Conservation (phyloP, 768 basidiomycete species). For the Phanerochaete carnosa region DNA sequence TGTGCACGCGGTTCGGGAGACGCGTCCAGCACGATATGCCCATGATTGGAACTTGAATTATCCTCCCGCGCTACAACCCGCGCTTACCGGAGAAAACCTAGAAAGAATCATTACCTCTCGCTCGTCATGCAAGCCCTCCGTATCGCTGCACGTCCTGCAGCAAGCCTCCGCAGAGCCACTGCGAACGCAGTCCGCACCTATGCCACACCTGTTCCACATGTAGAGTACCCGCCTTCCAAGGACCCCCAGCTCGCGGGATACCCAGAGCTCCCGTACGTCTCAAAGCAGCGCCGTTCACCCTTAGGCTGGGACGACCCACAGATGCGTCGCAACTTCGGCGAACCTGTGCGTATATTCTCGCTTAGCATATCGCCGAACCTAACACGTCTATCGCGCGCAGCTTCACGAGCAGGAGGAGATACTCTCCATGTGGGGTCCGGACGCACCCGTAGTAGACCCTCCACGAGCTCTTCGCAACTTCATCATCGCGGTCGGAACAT, state of each 20-base stretch:
- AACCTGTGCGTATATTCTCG: constrained; percentile 48
- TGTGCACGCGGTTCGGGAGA: neutral
- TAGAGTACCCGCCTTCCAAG: constrained; percentile 26
- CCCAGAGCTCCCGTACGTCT: constrained; percentile 65
- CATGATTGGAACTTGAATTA: neutral
- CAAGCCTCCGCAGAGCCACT: constrained; percentile 25
- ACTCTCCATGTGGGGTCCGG: constrained; percentile 86
- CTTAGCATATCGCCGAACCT: constrained; percentile 4
- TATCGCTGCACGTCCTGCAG: constrained; percentile 39
- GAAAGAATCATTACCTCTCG: constrained; percentile 6
- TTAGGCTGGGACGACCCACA: constrained; percentile 74
- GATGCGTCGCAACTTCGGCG: constrained; percentile 78
- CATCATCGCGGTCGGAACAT: constrained; percentile 54
- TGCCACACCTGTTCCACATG: constrained; percentile 24
- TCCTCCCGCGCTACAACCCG: neutral
- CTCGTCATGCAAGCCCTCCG: constrained; percentile 31
- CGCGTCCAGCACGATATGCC: neutral
- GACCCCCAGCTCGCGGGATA: constrained; percentile 75
- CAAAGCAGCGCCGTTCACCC: constrained; percentile 60
- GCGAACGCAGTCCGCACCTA: constrained; percentile 18
- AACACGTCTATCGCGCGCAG: constrained; percentile 34
- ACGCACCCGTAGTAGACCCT: constrained; percentile 60
- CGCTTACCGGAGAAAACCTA: neutral
- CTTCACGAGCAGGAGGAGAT: constrained; percentile 80
- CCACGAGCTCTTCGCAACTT: constrained; percentile 64